Evolutionary conservation across 495 filamentous ascomycete genomes (phyloP), one percentile per base, ranked within the genome.

Genomic region (Aspergillus olivimuriae): DNA sequence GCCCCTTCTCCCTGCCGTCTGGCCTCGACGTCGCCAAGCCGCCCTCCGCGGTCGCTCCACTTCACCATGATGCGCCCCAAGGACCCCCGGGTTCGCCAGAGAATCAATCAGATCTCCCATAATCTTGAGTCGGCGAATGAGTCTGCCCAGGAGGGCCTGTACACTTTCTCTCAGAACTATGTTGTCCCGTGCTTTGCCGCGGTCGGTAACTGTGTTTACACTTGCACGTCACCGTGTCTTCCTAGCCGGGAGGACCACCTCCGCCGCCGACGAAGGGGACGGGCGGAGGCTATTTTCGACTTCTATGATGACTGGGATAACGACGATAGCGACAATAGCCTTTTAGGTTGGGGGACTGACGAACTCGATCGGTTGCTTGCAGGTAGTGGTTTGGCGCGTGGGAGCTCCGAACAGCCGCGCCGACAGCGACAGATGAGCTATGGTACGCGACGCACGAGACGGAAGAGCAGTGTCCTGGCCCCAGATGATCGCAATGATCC

Each of bases 281-380:
- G 80, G 30, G 82, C 86, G 19, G 89, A 95, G 57, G 79, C 83
- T 31, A 86, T 78, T 49, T 98, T 98, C 52, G 94, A 95, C 53
- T 98, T 98, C 69, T 98, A 98, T 68, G 92, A 98, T 60, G 90
- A 95, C 56, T 95, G 91, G 89, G 87, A 95, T 38, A 87, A 89
- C 42, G 82, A 86, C 18, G 77, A 77, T 28, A 73, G 55, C 14
- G 66, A 66, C 33, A 75, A 84, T 38, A 77, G 79, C 6, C 55
- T 91, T 30, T 58, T 91, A 40, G 81, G 81, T 22, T 86, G 81
- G 70, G 84, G 81, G 0, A 84, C 84, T 47, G 89, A 90, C 42
- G 89, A 96, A 62, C 76, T 95, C 62, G 92, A 97, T 65, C 75
- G 87, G 22, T 68, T 97, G 48, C 62, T 96, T 39, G 88, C 86